These are phyloP conservation scores for Crithidia thermophila DNA, from an alignment of 208 protist species.

Conservation along the genomic window DNA sequence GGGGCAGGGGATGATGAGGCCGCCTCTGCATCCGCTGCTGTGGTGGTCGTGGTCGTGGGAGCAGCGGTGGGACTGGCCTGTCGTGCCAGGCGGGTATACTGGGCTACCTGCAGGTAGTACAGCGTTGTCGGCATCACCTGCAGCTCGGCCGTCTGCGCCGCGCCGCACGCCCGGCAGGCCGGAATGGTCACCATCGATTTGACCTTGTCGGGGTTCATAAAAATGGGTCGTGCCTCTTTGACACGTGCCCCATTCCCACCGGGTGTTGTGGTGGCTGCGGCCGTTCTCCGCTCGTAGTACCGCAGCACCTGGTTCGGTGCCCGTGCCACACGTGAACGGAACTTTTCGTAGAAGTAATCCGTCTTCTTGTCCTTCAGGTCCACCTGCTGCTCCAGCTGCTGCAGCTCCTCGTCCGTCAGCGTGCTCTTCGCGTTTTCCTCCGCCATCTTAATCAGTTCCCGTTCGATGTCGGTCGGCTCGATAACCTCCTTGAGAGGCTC, in stretches of 20 bases:
- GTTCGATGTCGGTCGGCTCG: constrained; percentile 65
- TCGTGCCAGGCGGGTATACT: constrained; percentile 41
- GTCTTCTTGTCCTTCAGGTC: constrained; percentile 74
- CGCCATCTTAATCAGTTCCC: constrained; percentile 61
- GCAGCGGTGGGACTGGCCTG: background rate
- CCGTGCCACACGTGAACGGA: constrained; percentile 59
- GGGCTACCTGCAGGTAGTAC: constrained; percentile 66
- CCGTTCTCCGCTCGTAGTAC: constrained; percentile 57
- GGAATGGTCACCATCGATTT: constrained; percentile 46
- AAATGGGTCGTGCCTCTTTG: constrained; percentile 49
- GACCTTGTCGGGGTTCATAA: constrained; percentile 78
- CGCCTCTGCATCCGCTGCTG: background rate
- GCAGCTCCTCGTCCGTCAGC: constrained; percentile 55
- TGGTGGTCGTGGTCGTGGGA: too few relatives aligned
- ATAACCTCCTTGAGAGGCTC: constrained; percentile 64
- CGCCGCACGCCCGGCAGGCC: constrained; percentile 62
- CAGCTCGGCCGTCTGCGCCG: constrained; percentile 69
- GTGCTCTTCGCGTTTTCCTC: constrained; percentile 48
- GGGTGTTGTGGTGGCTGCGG: background rate
- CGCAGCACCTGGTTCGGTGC: constrained; percentile 77
- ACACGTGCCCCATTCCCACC: background rate
- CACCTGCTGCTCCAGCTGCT: constrained; percentile 64
- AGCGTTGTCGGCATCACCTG: constrained; percentile 83
- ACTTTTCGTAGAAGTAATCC: constrained; percentile 84
- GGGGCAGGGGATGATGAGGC: background rate